Evolutionary conservation across 2,329 filamentous ascomycete genomes (phyloP).

Genomic region (Escovopsis sp.): DNA sequence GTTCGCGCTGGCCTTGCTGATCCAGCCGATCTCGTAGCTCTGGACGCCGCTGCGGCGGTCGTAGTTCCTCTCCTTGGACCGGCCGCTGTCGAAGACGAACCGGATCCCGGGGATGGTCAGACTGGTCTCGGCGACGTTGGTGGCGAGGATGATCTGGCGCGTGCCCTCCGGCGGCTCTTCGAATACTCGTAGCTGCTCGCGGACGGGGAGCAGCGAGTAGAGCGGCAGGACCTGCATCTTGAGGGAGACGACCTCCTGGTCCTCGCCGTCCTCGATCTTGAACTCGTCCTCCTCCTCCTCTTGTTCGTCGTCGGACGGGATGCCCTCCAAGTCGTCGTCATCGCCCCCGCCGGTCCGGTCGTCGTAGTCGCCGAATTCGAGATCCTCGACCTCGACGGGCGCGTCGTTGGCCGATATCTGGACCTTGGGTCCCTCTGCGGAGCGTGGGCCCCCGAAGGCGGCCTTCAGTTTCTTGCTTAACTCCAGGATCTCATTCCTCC

Average conservation of each 20-base stretch:
- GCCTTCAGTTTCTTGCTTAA: conserved; percentile 69
- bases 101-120: conserved; percentile 89
- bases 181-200: conserved; percentile 84
- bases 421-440: conserved; percentile 49
- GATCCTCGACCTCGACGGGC: conserved; percentile 71
- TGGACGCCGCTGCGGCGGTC: conserved; percentile 83
- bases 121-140: conserved; percentile 94
- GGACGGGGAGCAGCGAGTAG: conserved; percentile 82
- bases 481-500: conserved; percentile 77
- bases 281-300: conserved; percentile 48
- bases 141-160: conserved; percentile 77
- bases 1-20: conserved; percentile 89
- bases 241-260: conserved; percentile 42
- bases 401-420: conserved; percentile 63
- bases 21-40: conserved; percentile 90
- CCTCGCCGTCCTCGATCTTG: conserved; percentile 57
- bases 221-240: conserved; percentile 84
- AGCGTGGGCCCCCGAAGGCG: conserved; percentile 43
- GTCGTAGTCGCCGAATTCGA: conserved; percentile 61
- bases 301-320: conserved; percentile 41
- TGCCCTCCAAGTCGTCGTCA: conserved; percentile 28
- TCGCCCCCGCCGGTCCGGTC: conserved; percentile 48
- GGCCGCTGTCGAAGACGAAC: conserved; percentile 90
- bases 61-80: conserved; percentile 84
- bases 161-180: conserved; percentile 69